These are phyloP conservation scores for Phytophthora tentaculata DNA, from an alignment of 352 stramenopile genomes.

Conservation along the genomic window DNA sequence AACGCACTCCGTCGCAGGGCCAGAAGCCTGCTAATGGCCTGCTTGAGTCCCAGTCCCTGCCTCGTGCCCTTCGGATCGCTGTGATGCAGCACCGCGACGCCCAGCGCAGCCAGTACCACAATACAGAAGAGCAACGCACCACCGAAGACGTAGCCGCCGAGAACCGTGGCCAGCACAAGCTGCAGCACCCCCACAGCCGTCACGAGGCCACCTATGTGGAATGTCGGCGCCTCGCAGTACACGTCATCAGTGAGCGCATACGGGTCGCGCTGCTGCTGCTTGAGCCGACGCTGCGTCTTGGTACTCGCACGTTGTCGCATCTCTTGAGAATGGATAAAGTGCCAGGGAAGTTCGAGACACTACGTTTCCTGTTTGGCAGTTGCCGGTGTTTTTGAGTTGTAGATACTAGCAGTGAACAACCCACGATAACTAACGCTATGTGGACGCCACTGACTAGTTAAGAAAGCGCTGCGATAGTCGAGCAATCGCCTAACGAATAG, in stretches of 20 bases:
- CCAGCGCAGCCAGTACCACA: conserved; percentile 31
- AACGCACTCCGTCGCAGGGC: conserved; percentile 52
- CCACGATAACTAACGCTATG: conserved; percentile 9
- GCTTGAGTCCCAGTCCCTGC: conserved; percentile 29
- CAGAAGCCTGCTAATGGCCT: conserved; percentile 25
- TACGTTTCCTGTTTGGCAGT: conserved; percentile 5
- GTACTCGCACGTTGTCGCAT: conserved; percentile 42
- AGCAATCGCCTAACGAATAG: conserved; percentile 16
- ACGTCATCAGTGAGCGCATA: conserved; percentile 38
- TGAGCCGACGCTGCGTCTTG: conserved; percentile 40
- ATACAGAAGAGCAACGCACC: conserved; percentile 47
- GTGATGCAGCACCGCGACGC: conserved; percentile 25
- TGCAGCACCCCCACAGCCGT: conserved; percentile 42
- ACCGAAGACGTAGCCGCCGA: conserved; percentile 49
- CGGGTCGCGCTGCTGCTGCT: conserved; percentile 38
- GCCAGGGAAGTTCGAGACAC: neutral
- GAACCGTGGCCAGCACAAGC: conserved; percentile 28
- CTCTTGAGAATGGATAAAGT: neutral
- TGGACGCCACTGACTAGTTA: conserved; percentile 35
- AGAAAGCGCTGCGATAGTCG: conserved; percentile 22
- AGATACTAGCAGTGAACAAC: conserved; percentile 30
- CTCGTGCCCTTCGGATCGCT: conserved; percentile 10
- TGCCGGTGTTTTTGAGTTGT: conserved; percentile 4
- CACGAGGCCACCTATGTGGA: conserved; percentile 47
- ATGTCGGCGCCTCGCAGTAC: conserved; percentile 35